Percentiles rank a stretch among this genome's conserved stretches.
Evolutionary conservation across 2,329 filamentous ascomycete genomes (phyloP).

Genomic region (Paradendryphiella salina): DNA sequence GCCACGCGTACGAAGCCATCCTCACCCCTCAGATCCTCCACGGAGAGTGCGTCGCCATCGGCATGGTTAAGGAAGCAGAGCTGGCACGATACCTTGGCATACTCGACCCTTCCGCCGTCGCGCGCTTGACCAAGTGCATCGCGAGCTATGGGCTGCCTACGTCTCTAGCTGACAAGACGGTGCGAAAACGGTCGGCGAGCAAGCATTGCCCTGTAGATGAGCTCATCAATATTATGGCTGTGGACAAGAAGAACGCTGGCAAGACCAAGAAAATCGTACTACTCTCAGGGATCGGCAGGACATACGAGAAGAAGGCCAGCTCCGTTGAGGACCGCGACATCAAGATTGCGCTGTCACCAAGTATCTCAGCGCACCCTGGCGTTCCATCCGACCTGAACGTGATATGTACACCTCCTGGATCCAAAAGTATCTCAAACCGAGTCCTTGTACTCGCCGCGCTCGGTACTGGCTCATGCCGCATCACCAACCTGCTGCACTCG

Average conservation of each 20-base stretch:
- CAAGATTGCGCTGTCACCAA: conserved; percentile 77
- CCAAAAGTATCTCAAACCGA: conserved; percentile 96
- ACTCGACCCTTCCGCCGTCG: conserved; percentile 82
- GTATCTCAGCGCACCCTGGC: conserved; percentile 72
- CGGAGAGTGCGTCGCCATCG: conserved; percentile 93
- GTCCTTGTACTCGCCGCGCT: conserved; percentile 92
- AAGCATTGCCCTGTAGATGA: conserved; percentile 87
- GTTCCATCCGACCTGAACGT: conserved; percentile 68
- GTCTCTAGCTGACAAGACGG: conserved; percentile 78
- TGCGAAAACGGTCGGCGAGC: conserved; percentile 79
- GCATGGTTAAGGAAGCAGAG: conserved; percentile 98
- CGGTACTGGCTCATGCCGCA: conserved; percentile 79
- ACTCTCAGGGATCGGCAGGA: conserved; percentile 84
- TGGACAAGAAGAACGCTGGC: conserved; percentile 98
- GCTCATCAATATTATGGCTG: conserved; percentile 88
- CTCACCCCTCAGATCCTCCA: conserved; percentile 93
- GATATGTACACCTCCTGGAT: conserved; percentile 85
- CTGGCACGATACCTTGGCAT: conserved; percentile 86
- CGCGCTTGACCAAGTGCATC: conserved; percentile 88
- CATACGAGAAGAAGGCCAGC: conserved; percentile 83
- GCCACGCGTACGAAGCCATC: conserved; percentile 94
- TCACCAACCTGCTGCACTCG: conserved; percentile 91
- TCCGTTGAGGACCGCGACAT: conserved; percentile 87
- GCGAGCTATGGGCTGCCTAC: conserved; percentile 90
- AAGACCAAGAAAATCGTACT: conserved; percentile 95